Percentiles rank a stretch among this genome's conserved stretches.
phyloP scores from a whole-genome alignment of 495 filamentous ascomycete genomes.

The Aspergillus saccharolyticus region DNA sequence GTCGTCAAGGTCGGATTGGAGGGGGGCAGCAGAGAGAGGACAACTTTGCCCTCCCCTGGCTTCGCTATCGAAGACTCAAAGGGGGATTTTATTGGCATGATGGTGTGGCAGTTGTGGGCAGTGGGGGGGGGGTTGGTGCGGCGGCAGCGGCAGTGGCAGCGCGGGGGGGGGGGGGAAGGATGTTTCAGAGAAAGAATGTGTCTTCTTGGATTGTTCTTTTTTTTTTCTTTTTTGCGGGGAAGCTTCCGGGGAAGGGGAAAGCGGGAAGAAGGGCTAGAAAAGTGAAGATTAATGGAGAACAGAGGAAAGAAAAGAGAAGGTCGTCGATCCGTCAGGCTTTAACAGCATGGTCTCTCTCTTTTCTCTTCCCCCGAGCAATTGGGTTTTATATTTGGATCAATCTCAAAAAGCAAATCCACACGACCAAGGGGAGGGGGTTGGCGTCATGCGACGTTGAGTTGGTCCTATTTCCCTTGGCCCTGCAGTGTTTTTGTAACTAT shows the following conservation, averaged over 20 bases:
- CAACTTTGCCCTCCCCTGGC: slow-evolving; percentile 72
- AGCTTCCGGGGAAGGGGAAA: not conserved
- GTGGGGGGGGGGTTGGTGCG: not conserved
- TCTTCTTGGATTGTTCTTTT: not conserved
- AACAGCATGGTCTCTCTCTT: slow-evolving; percentile 7
- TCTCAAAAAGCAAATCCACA: slow-evolving; percentile 3
- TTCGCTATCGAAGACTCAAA: slow-evolving; percentile 67
- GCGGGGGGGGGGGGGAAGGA: not conserved
- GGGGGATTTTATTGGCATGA: slow-evolving; percentile 45
- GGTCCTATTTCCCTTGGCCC: not conserved
- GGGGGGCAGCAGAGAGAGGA: slow-evolving; percentile 67
- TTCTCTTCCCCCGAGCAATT: not conserved
- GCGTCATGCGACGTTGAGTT: slow-evolving; percentile 13
- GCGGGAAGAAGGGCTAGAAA: not conserved
- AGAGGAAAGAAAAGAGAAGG: slow-evolving; percentile 1
- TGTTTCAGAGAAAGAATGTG: not conserved
- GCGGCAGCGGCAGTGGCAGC: not conserved
- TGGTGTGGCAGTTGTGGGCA: too few relatives aligned
- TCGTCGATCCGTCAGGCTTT: slow-evolving; percentile 3
- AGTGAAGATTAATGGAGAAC: not conserved
- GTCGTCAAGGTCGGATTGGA: slow-evolving; percentile 64
- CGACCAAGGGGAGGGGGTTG: slow-evolving; percentile 2
- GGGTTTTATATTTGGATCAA: slow-evolving; percentile 1
- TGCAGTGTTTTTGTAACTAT: not conserved
- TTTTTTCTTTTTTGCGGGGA: slow-evolving; percentile 1